These are phyloP conservation scores for Coemansia sp. DNA, from an alignment of 192 early-diverging fungal genomes.

Conservation along the genomic window DNA sequence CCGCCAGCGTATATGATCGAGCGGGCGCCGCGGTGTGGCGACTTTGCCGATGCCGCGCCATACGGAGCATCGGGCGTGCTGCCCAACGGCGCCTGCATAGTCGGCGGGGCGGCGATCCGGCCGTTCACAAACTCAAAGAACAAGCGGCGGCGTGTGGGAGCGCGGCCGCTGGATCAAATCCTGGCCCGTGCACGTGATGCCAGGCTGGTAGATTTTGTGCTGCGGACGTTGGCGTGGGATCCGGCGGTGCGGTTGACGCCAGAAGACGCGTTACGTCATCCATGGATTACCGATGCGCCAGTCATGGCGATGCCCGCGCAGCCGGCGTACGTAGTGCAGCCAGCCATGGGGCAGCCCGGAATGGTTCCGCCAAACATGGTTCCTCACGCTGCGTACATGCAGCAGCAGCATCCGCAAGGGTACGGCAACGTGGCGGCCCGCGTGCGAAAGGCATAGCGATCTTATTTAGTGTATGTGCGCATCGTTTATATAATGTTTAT, in stretches of 20 bases:
- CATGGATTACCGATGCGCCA: slow-evolving; percentile 71
- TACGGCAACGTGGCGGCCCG: slow-evolving; percentile 43
- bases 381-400: slow-evolving; percentile 10
- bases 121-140: slow-evolving; percentile 81
- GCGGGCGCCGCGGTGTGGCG: slow-evolving; percentile 71
- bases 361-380: slow-evolving; percentile 5
- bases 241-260: slow-evolving; percentile 85
- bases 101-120: slow-evolving; percentile 36
- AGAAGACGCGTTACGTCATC: slow-evolving; percentile 79
- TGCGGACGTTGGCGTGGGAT: slow-evolving; percentile 84
- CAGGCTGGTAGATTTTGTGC: slow-evolving; percentile 84
- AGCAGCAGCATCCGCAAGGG: neutral
- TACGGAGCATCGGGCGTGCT: slow-evolving; percentile 34
- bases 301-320: slow-evolving; percentile 35
- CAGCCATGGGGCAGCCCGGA: slow-evolving; percentile 10
- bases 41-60: slow-evolving; percentile 73
- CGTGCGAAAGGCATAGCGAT: slow-evolving; percentile 30
- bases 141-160: slow-evolving; percentile 76
- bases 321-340: slow-evolving; percentile 42
- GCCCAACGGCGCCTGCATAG: slow-evolving; percentile 31
- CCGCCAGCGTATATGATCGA: slow-evolving; percentile 76
- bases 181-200: slow-evolving; percentile 73
- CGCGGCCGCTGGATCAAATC: slow-evolving; percentile 70
- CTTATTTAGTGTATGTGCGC: no score
- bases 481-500: no score